phyloP scores from a whole-genome alignment of 345 rosid genomes.

The Melaleuca quinquenervia region DNA sequence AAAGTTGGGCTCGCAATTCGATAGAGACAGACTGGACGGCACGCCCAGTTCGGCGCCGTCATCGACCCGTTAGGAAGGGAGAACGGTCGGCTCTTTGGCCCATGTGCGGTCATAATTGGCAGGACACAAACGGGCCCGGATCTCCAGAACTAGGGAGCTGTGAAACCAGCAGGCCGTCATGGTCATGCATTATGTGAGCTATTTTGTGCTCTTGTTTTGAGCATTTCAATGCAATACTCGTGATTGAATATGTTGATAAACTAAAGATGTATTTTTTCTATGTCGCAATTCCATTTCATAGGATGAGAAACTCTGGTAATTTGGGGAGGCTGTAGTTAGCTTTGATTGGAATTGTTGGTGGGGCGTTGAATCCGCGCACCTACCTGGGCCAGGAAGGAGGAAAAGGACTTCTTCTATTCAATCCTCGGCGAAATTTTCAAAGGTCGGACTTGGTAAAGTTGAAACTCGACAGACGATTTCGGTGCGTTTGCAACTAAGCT shows the following conservation, averaged over 20 bases:
- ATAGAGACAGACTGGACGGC: neutral
- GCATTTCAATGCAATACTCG: neutral
- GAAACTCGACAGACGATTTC: neutral
- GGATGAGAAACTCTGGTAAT: neutral
- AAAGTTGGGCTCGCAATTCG: neutral
- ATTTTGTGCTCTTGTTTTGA: neutral
- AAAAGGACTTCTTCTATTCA: neutral
- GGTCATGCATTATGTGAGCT: neutral
- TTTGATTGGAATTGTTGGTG: neutral
- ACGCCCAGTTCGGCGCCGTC: neutral
- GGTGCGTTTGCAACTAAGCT: neutral
- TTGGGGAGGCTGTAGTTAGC: neutral
- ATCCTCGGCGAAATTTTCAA: neutral
- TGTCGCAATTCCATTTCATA: accelerated
- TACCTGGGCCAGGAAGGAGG: neutral
- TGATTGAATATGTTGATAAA: no score
- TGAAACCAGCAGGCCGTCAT: neutral
- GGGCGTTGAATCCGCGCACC: neutral
- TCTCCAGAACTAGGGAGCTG: neutral
- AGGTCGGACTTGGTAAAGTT: neutral
- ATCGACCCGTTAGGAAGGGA: slow-evolving; percentile 7
- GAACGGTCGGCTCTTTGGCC: neutral
- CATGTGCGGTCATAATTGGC: neutral
- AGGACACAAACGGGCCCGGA: neutral
- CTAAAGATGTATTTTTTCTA: no score